Evolutionary conservation across 371 early-diverging fungal genomes (phyloP), one percentile per base, ranked within the genome.

Genomic region (Spraguea lophii): DNA sequence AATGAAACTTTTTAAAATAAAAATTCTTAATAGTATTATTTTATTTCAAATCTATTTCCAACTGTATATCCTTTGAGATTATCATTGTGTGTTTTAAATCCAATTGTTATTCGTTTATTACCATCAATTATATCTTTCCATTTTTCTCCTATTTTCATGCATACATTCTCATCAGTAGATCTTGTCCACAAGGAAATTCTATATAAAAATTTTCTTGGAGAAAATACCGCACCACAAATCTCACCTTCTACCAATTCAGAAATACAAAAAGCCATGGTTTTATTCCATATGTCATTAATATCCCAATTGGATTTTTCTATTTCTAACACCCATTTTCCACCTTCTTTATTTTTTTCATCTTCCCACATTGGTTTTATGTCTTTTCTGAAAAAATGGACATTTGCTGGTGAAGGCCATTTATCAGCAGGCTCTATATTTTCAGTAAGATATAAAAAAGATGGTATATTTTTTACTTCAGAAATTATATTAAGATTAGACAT

Each of bases 361-460:
- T 97, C 98, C 95, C 98, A 94, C 80, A 81, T 82, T n/a, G 98
- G 98, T 70, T 79, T 77, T 54, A 97, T 76, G 24, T 87, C 90
- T 53, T 81, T 75, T 70, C 85, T 84, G 79, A 97, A 94, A 49
- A 94, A 69, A 60, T 91, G 88, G 65, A 87, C 84, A 74, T 90
- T 87, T 41, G 86, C 76, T 36, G 80, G 79, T 38, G 17, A 22
- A 10, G 62, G 61, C 23, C 49, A 52, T 7, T 36, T 22, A 19
- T 21, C 24, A 24, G 41, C 16, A 22, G 42, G 30, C 15, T 47
- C 56, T 16, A 64, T 35, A 24, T 64, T 52, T 25, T 61, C 50
- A 20, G 36, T 9, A 10, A 27, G 26, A 16, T 44, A 52, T 37
- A 55, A 44, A 21, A 61, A 50, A 1, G 6, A 17, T 30, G 50